phyloP scores from a whole-genome alignment of 176 grass and related monocot genomes.

The Rhynchospora pubera region DNA sequence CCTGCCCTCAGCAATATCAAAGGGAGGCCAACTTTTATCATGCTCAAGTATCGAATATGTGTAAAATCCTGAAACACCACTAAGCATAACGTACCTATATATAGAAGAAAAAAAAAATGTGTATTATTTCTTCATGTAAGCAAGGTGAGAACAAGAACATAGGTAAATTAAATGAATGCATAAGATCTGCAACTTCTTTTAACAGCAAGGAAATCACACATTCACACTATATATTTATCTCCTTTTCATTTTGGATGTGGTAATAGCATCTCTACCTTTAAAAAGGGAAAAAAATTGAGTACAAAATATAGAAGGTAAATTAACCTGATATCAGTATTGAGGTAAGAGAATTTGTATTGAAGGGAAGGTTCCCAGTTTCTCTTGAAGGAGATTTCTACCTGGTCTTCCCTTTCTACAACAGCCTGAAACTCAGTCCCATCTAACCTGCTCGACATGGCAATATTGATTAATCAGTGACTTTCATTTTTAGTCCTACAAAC shows the following conservation, averaged over 20 bases:
- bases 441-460: conserved; percentile 34
- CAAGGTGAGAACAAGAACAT: background rate
- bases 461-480: background rate
- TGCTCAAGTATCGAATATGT: conserved; percentile 63
- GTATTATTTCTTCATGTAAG: background rate
- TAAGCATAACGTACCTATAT: conserved; percentile 51
- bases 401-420: conserved; percentile 29
- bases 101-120: background rate
- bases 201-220: background rate
- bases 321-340: conserved; percentile 61
- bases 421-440: conserved; percentile 35
- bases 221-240: background rate
- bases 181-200: background rate
- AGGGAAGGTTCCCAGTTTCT: conserved; percentile 43
- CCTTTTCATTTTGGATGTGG: background rate
- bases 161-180: background rate
- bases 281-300: background rate
- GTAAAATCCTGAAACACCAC: conserved; percentile 72
- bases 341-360: background rate
- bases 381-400: conserved; percentile 72
- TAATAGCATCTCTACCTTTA: background rate
- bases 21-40: conserved; percentile 19
- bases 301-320: background rate
- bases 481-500: background rate
- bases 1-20: conserved; percentile 32